phyloP scores from a whole-genome alignment of 2,329 filamentous ascomycete species.

The Apiospora arundinis region DNA sequence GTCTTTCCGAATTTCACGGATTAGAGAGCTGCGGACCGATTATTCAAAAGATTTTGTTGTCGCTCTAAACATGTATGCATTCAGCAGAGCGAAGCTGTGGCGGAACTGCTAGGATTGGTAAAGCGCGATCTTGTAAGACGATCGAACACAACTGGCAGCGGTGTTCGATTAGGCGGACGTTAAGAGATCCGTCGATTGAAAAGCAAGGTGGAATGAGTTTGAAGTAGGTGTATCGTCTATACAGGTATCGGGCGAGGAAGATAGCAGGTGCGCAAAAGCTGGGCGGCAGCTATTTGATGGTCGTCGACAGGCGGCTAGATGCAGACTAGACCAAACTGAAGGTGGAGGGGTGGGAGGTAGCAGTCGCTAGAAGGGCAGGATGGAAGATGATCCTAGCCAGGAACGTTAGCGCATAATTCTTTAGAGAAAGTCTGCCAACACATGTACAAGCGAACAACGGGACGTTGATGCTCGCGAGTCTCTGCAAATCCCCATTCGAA shows the following conservation, averaged over 20 bases:
- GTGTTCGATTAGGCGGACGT: neutral
- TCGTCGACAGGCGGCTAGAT: neutral
- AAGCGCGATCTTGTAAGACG: neutral
- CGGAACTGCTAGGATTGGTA: neutral
- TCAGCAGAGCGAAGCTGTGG: neutral
- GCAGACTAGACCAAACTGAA: neutral
- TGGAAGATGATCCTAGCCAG: neutral
- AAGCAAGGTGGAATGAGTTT: neutral
- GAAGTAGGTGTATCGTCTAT: neutral
- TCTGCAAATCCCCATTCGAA: neutral
- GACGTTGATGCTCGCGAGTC: neutral
- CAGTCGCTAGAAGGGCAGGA: conserved; percentile 5
- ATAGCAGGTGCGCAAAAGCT: neutral
- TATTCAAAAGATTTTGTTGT: neutral
- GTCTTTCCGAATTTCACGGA: neutral
- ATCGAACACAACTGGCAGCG: neutral
- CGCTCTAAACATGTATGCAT: neutral
- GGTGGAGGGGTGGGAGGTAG: neutral
- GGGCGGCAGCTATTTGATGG: neutral
- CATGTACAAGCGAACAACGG: neutral
- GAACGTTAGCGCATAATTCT: neutral
- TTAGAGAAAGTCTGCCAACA: conserved; percentile 3
- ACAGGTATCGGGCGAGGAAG: neutral
- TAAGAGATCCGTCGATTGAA: neutral
- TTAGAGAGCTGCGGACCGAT: neutral